A percentile compares a stretch with the other conserved stretches of the same genome.
phyloP scores from a whole-genome alignment of 306 rosid species.

The Corylus americana region DNA sequence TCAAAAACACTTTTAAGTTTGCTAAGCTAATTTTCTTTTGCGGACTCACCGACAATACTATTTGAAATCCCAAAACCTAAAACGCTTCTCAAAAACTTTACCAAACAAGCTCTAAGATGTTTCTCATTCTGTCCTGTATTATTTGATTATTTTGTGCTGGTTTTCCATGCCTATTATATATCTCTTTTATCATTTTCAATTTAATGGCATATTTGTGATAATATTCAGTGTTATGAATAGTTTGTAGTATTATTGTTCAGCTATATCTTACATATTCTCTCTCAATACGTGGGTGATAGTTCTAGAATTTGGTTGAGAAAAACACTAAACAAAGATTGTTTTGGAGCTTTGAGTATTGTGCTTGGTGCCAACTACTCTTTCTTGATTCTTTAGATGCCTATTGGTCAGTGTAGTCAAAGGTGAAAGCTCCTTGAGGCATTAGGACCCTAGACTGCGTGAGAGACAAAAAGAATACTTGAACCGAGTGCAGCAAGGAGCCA shows the following conservation, averaged over 20 bases:
- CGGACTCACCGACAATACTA: no score
- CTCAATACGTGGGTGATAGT: background rate
- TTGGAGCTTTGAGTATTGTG: background rate
- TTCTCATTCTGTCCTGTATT: background rate
- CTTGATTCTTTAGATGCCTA: background rate
- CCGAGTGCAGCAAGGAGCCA: background rate
- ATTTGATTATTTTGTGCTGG: background rate
- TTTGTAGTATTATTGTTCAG: background rate
- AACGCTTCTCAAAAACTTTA: no score
- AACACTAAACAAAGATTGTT: background rate
- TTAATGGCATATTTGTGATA: background rate
- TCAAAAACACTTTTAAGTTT: no score
- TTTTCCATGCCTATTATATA: background rate
- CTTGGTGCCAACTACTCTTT: background rate
- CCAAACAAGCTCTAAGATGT: background rate
- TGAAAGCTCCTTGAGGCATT: background rate
- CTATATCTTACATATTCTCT: background rate
- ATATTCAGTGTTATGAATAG: background rate
- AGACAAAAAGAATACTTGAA: background rate
- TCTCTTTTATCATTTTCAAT: background rate
- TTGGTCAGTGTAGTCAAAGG: background rate
- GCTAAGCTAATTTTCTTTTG: no score
- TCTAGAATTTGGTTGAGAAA: background rate
- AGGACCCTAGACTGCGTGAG: background rate
- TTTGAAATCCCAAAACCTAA: no score